A percentile compares a stretch with the other conserved stretches of the same genome.
phyloP scores from a whole-genome alignment of 2,329 filamentous ascomycete genomes.

The Massarina eburnea region DNA sequence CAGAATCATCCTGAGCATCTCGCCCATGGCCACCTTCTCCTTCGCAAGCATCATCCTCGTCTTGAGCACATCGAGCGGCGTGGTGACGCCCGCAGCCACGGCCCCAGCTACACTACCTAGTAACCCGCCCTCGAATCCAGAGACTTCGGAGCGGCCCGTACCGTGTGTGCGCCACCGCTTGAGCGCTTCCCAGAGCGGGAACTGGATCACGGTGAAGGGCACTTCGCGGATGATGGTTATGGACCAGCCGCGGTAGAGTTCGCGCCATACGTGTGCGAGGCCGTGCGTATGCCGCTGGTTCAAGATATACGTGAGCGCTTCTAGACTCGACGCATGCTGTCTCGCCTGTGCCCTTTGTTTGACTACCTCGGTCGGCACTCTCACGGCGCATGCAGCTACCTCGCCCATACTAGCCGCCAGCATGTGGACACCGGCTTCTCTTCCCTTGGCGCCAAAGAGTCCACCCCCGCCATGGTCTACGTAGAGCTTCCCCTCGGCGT shows the following conservation, averaged over 20 bases:
- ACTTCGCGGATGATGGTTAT: conserved; percentile 96
- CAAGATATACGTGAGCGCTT: conserved; percentile 70
- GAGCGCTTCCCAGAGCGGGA: conserved; percentile 93
- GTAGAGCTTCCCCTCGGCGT: conserved; percentile 34
- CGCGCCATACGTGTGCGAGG: conserved; percentile 66
- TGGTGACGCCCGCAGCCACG: conserved; percentile 84
- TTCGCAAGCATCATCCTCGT: conserved; percentile 91
- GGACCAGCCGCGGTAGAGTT: conserved; percentile 88
- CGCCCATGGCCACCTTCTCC: conserved; percentile 61
- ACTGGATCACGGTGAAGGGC: conserved; percentile 95
- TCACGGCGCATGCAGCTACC: conserved; percentile 85
- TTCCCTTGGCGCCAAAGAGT: conserved; percentile 1
- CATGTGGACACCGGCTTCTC: conserved; percentile 66
- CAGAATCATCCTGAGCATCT: conserved; percentile 66
- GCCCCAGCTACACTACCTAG: conserved; percentile 84
- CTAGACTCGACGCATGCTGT: conserved; percentile 70
- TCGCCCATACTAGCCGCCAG: conserved; percentile 83
- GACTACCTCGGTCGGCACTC: conserved; percentile 94
- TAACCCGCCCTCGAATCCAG: conserved; percentile 76
- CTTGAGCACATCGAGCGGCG: conserved; percentile 94
- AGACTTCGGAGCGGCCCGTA: conserved; percentile 54
- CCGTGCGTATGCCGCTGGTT: conserved; percentile 43
- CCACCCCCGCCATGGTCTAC: conserved; percentile 6
- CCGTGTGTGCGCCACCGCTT: conserved; percentile 67
- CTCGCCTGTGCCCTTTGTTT: conserved; percentile 95